phyloP scores from a whole-genome alignment of 306 rosid genomes.

The Glycine soja region DNA sequence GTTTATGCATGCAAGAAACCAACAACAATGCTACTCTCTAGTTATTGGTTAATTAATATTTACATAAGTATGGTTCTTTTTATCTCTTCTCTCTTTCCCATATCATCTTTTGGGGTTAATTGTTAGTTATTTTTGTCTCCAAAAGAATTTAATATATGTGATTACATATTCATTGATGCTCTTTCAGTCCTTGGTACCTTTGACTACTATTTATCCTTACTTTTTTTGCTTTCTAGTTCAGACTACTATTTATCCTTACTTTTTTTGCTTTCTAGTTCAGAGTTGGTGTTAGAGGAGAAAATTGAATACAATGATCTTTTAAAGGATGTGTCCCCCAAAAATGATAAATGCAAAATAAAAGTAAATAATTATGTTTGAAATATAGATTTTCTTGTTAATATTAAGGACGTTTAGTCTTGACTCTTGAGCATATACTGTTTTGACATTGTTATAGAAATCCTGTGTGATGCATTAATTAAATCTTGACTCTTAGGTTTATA shows the following conservation, averaged over 20 bases:
- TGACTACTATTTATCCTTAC: too few relatives aligned
- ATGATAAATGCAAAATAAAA: slow-evolving; percentile 53
- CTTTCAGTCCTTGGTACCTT: neutral
- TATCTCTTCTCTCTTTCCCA: slow-evolving; percentile 17
- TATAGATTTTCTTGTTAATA: slow-evolving; percentile 29
- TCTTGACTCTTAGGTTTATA: too few relatives aligned
- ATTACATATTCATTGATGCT: slow-evolving; percentile 32
- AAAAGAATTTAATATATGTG: slow-evolving; percentile 15
- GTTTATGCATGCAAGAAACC: too few relatives aligned
- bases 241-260: slow-evolving; percentile 40
- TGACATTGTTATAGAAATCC: neutral
- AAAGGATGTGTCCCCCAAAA: slow-evolving; percentile 48
- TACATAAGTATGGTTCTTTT: neutral
- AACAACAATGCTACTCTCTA: neutral
- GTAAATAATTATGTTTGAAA: slow-evolving; percentile 1
- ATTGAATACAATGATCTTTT: slow-evolving; percentile 93
- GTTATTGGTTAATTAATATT: slow-evolving; percentile 32
- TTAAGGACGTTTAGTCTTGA: slow-evolving; percentile 22
- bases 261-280: slow-evolving; percentile 69
- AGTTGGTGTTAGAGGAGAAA: slow-evolving; percentile 78
- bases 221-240: too few relatives aligned
- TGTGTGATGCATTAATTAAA: neutral
- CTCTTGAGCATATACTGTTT: slow-evolving; percentile 26
- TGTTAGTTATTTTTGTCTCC: neutral
- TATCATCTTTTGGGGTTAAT: slow-evolving; percentile 22